phyloP scores from a whole-genome alignment of 116 monocot species.

The Cymodocea nodosa region DNA sequence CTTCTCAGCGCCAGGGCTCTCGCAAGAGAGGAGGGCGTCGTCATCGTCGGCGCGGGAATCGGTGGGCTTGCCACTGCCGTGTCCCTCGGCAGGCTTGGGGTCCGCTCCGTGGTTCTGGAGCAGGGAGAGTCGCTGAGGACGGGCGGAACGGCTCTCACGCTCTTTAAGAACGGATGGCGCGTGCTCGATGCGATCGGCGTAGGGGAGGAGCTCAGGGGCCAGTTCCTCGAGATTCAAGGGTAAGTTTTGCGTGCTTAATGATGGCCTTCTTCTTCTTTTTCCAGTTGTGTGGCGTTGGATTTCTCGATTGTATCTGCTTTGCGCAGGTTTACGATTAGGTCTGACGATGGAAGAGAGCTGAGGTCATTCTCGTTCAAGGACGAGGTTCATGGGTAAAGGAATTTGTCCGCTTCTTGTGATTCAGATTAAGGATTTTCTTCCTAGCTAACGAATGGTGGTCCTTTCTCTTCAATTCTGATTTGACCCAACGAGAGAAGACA shows the following conservation, averaged over 20 bases:
- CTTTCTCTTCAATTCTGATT: background rate
- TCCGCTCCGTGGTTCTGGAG: conserved; percentile 41
- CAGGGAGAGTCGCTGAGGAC: conserved; percentile 66
- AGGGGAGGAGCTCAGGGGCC: conserved; percentile 53
- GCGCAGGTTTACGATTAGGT: conserved; percentile 67
- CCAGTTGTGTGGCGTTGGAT: background rate
- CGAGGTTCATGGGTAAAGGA: conserved; percentile 53
- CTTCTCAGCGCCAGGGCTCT: background rate
- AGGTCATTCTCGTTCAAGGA: conserved; percentile 62
- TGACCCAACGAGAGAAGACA: conserved; percentile 27
- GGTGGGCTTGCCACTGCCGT: conserved; percentile 21
- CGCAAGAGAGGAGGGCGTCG: conserved; percentile 12
- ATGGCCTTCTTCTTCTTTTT: background rate
- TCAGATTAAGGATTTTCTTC: background rate
- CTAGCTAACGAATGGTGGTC: background rate
- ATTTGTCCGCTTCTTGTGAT: background rate
- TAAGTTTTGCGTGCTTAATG: background rate
- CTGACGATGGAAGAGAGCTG: conserved; percentile 53
- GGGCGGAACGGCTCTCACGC: conserved; percentile 82
- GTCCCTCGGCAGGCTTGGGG: conserved; percentile 10
- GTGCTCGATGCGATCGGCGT: conserved; percentile 76
- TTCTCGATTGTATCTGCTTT: conserved; percentile 23
- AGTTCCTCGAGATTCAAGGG: conserved; percentile 20
- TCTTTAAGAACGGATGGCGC: conserved; percentile 92
- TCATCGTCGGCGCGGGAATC: conserved; percentile 21